Evolutionary conservation across 2,329 filamentous ascomycete species (phyloP), one percentile per base, ranked within the genome.

Genomic region (Trichoderma lentiforme): DNA sequence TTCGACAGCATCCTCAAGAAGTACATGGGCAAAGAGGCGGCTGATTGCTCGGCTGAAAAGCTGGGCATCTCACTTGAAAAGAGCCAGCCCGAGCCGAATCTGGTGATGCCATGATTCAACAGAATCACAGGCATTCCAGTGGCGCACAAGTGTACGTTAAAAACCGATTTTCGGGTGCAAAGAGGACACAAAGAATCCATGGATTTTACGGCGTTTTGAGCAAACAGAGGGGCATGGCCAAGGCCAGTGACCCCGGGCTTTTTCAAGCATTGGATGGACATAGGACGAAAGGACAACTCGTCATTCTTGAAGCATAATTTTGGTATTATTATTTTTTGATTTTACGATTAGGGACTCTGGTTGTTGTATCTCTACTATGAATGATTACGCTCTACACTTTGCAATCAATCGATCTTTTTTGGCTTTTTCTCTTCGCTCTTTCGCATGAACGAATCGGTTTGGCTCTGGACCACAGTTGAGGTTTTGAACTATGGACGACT

Each of bases 1-100:
- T 97, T 98, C 76, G 92, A 97, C 79, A 89, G 86, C 53, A 92
- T 94, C 67, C 86, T 95, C 83, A 87, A 85, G 73, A 90, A 90
- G 79, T 90, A 90, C 75, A 85, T 90, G 76, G 85, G 87, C 77
- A 82, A 83, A 73, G 80, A 83, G 26, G 78, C 77, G 30, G 78
- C 80, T 6, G 78, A 78, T 21, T 79, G 79, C 63, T 76, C 81
- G 43, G 81, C 81, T 60, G 74, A 76, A n/a, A 76, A 77, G 90
- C 83, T 96, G 32, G 91, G 93, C 74, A 87, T 89, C 73, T 88
- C 91, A 64, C 74, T 82, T 21, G 64, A 72, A 57, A 74, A 80
- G 57, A 57, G 76, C 12, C 76, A 73, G 72, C 72, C 75, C 24
- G 74, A 75, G 58, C 67, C 70, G 14, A 36, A 36, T 15, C 56